These are phyloP conservation scores for Linum trigynum DNA, from an alignment of 345 rosid genomes.

Conservation along the genomic window DNA sequence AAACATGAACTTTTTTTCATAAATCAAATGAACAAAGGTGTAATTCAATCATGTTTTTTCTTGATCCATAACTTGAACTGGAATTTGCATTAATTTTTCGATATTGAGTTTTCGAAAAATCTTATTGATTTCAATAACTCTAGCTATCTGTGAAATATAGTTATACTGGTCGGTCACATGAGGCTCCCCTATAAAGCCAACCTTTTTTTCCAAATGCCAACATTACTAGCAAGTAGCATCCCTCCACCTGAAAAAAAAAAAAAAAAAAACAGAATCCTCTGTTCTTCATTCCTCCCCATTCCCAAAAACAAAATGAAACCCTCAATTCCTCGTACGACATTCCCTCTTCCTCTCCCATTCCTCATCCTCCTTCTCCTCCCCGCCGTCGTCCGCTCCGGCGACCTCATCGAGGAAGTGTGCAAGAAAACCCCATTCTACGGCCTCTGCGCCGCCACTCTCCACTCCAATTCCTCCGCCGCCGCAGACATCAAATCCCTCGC, in stretches of 20 bases:
- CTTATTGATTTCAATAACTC: too few species aligned
- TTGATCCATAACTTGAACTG: too few species aligned
- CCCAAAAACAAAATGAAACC: slow-evolving; percentile 20
- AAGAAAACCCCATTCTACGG: slow-evolving; percentile 62
- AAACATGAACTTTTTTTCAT: too few species aligned
- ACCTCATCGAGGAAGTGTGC: slow-evolving; percentile 47
- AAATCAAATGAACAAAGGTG: too few species aligned
- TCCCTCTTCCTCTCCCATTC: neutral
- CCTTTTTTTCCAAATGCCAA: too few species aligned
- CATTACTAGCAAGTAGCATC: too few species aligned
- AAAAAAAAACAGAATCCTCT: neutral
- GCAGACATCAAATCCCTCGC: slow-evolving; percentile 41
- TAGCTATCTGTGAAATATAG: too few species aligned
- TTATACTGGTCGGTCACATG: too few species aligned
- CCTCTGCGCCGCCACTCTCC: slow-evolving; percentile 47
- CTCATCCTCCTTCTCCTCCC: slow-evolving; percentile 12
- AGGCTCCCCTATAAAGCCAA: too few species aligned
- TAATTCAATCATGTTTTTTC: too few species aligned
- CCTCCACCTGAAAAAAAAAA: neutral
- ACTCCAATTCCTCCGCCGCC: slow-evolving; percentile 23
- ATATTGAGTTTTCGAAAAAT: too few species aligned
- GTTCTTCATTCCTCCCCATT: neutral
- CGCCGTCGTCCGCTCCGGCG: slow-evolving; percentile 8
- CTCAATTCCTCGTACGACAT: slow-evolving; percentile 4
- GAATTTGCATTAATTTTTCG: too few species aligned